phyloP scores from a whole-genome alignment of 169 alveolate species.

The Cryptosporidium meleagridis region DNA sequence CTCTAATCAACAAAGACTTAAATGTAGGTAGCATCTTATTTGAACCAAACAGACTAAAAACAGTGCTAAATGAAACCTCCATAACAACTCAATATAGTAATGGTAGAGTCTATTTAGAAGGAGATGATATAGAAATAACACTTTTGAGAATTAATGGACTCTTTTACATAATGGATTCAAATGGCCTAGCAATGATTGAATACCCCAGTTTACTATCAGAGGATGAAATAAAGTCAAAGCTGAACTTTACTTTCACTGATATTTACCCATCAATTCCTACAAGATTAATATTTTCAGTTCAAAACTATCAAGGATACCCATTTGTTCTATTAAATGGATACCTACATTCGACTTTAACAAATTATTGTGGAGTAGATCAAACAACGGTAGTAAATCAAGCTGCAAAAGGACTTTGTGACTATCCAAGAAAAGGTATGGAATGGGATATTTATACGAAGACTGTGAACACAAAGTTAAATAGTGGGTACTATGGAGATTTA shows the following conservation, averaged over 20 bases:
- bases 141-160: conserved; percentile 33
- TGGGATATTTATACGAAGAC: conserved; percentile 36
- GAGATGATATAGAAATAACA: conserved; percentile 39
- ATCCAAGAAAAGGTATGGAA: conserved; percentile 29
- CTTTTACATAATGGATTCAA: conserved; percentile 56
- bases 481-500: conserved; percentile 38
- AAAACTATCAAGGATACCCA: conserved; percentile 59
- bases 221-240: conserved; percentile 34
- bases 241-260: conserved; percentile 43
- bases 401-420: conserved; percentile 34
- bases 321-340: conserved; percentile 56
- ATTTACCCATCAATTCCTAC: conserved; percentile 43
- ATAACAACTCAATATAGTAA: conserved; percentile 40
- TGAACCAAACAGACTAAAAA: conserved; percentile 11
- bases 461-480: not conserved
- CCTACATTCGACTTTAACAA: conserved; percentile 42
- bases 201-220: conserved; percentile 40
- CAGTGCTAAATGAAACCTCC: conserved; percentile 5
- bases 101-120: conserved; percentile 10
- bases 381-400: conserved; percentile 61
- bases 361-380: conserved; percentile 43
- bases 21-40: conserved; percentile 55
- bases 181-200: conserved; percentile 47
- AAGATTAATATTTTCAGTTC: conserved; percentile 21
- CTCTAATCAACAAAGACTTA: not conserved